Percentiles rank a stretch among this genome's conserved stretches.
These are phyloP conservation scores for Phoenix roebelenii DNA, from an alignment of 176 grass and related monocot genomes.

Conservation along the genomic window DNA sequence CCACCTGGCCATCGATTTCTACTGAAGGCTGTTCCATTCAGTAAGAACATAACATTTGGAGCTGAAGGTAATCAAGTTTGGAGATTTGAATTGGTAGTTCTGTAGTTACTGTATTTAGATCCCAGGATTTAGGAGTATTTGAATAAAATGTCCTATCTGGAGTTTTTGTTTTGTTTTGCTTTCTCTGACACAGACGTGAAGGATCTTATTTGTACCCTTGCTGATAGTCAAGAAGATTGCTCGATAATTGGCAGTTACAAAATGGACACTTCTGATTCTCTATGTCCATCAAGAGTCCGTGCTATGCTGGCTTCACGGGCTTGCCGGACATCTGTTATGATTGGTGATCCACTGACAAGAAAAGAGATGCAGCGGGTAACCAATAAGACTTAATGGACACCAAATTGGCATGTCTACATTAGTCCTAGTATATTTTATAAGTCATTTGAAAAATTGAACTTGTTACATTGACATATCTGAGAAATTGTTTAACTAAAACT, in stretches of 20 bases:
- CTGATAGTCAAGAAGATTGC: slow-evolving; percentile 78
- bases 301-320: slow-evolving; percentile 96
- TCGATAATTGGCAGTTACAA: slow-evolving; percentile 82
- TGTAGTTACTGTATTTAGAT: too few relatives aligned
- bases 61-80: slow-evolving; percentile 46
- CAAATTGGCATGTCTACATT: slow-evolving; percentile 5
- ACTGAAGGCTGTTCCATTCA: slow-evolving; percentile 91
- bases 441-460: too few relatives aligned
- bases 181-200: slow-evolving; percentile 52
- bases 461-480: too few relatives aligned
- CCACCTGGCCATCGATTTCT: slow-evolving; percentile 69
- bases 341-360: slow-evolving; percentile 90
- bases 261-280: slow-evolving; percentile 54
- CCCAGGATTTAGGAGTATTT: too few relatives aligned
- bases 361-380: slow-evolving; percentile 84
- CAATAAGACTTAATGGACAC: slow-evolving; percentile 1
- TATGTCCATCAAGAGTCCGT: slow-evolving; percentile 92
- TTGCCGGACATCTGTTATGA: slow-evolving; percentile 77
- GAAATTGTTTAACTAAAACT: too few relatives aligned
- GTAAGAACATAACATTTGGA: slow-evolving; percentile 91
- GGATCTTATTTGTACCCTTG: slow-evolving; percentile 77
- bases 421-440: too few relatives aligned
- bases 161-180: slow-evolving; percentile 15
- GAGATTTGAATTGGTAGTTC: neutral
- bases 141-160: too few relatives aligned